A percentile compares a stretch with the other conserved stretches of the same genome.
phyloP scores from a whole-genome alignment of 2,329 filamentous ascomycete genomes.

The Ascomycota sp. region DNA sequence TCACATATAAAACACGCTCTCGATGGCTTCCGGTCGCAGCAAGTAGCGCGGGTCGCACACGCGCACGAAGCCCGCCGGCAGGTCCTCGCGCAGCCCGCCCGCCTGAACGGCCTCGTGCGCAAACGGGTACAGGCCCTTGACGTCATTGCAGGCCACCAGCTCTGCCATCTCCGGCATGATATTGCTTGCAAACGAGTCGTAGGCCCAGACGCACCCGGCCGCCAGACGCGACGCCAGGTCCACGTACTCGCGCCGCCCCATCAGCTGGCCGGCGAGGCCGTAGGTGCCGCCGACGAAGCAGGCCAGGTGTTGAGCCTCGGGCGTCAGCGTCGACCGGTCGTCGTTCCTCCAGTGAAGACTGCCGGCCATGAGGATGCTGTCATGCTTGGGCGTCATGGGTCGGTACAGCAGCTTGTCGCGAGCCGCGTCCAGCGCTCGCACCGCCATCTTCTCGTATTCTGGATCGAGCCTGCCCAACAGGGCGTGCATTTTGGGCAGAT shows the following conservation, averaged over 20 bases:
- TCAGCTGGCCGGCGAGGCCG: constrained; percentile 42
- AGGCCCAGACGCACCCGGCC: constrained; percentile 33
- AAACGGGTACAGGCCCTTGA: constrained; percentile 16
- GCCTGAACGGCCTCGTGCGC: too few relatives aligned
- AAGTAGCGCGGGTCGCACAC: constrained; percentile 28
- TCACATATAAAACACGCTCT: constrained; percentile 32
- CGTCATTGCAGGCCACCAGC: constrained; percentile 15
- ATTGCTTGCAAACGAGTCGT: constrained; percentile 25
- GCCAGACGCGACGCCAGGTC: constrained; percentile 25
- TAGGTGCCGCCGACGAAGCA: constrained; percentile 57
- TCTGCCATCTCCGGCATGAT: constrained; percentile 32
- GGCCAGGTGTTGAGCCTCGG: constrained; percentile 35
- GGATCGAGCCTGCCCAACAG: constrained; percentile 45
- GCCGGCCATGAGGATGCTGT: constrained; percentile 39
- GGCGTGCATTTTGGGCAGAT: constrained; percentile 35
- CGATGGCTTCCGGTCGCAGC: constrained; percentile 31
- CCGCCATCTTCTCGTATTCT: constrained; percentile 46
- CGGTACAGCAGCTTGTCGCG: constrained; percentile 45
- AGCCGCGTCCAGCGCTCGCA: constrained; percentile 37
- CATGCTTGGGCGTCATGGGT: constrained; percentile 39
- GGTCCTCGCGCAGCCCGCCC: constrained; percentile 3
- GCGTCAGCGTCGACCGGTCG: constrained; percentile 9
- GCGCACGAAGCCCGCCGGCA: constrained; percentile 39
- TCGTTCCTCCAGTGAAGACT: constrained; percentile 13
- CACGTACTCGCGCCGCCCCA: constrained; percentile 25